Conservation (phyloP, 345 rosid genomes). For the Dipteronia sinensis region DNA sequence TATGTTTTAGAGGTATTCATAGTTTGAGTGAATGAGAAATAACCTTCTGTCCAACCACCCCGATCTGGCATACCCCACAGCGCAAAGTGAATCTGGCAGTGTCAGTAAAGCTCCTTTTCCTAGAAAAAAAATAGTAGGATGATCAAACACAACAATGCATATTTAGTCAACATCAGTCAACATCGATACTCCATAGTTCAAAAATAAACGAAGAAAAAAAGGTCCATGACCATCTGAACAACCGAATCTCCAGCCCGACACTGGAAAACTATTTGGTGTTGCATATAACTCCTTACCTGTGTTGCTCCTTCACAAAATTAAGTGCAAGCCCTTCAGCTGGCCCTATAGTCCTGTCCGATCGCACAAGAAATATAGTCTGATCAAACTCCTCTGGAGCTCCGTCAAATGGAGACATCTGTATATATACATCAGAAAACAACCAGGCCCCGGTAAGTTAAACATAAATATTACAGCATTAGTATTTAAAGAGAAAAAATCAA, state of each 20-base stretch:
- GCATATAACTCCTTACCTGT: no score
- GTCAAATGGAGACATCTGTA: no score
- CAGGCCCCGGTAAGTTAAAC: not conserved
- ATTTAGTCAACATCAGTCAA: not conserved
- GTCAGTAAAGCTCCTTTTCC: slow-evolving; percentile 82
- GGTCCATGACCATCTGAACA: not conserved
- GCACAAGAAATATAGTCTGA: no score
- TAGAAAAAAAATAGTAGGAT: slow-evolving; percentile 20
- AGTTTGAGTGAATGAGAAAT: not conserved
- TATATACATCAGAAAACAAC: no score
- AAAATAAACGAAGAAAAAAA: no score
- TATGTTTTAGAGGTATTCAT: not conserved
- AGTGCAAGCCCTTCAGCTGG: no score
- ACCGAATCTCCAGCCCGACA: not conserved
- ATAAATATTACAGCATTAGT: not conserved
- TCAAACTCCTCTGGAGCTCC: no score
- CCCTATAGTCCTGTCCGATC: no score
- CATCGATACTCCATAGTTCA: not conserved
- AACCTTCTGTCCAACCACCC: slow-evolving; percentile 91
- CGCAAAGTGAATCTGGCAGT: slow-evolving; percentile 83
- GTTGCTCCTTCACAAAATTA: no score
- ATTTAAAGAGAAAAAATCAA: not conserved
- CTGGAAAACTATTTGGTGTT: not conserved
- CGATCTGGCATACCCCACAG: slow-evolving; percentile 94
- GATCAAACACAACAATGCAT: not conserved